phyloP scores from a whole-genome alignment of 2,329 filamentous ascomycete species.

The Monosporascus sp. region DNA sequence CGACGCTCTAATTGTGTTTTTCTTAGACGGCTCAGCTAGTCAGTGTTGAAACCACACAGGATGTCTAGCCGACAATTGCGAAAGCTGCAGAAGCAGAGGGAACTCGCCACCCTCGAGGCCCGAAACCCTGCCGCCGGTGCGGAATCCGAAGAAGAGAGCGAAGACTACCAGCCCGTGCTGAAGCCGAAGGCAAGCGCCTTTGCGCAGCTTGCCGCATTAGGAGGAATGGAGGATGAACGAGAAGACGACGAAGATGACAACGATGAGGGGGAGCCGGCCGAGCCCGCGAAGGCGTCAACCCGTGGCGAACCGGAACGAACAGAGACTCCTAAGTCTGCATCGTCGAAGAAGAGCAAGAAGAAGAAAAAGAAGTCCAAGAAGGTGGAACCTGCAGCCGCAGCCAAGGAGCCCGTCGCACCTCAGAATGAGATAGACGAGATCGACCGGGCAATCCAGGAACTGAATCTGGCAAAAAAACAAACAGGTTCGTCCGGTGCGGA shows the following conservation, averaged over 20 bases:
- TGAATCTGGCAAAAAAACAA: constrained; percentile 18
- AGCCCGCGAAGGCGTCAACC: constrained; percentile 9
- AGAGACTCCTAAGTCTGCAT: constrained; percentile 8
- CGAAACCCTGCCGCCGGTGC: constrained; percentile 34
- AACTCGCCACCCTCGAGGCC: constrained; percentile 33
- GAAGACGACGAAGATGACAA: constrained; percentile 32
- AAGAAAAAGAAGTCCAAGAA: constrained; percentile 31
- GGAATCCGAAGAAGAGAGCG: constrained; percentile 20
- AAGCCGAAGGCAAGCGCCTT: constrained; percentile 45
- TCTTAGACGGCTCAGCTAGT: too few species aligned
- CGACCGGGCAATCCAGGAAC: constrained; percentile 42
- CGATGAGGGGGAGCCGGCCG: constrained; percentile 15
- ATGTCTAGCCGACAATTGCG: constrained; percentile 30
- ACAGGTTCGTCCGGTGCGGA: constrained; percentile 5
- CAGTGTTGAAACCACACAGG: neutral
- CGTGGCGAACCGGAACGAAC: constrained; percentile 15
- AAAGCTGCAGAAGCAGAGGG: constrained; percentile 43
- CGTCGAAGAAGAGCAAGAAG: constrained; percentile 37
- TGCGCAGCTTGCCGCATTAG: constrained; percentile 45
- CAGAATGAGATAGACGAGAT: constrained; percentile 46
- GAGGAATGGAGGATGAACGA: constrained; percentile 36
- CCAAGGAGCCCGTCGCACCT: constrained; percentile 7
- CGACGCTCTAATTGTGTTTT: too few species aligned
- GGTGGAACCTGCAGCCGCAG: constrained; percentile 11
- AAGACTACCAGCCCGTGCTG: constrained; percentile 27